Evolutionary conservation across 1,284 basidiomycete species (phyloP), one percentile per base, ranked within the genome.

Genomic region (Cystobasidium sp.): DNA sequence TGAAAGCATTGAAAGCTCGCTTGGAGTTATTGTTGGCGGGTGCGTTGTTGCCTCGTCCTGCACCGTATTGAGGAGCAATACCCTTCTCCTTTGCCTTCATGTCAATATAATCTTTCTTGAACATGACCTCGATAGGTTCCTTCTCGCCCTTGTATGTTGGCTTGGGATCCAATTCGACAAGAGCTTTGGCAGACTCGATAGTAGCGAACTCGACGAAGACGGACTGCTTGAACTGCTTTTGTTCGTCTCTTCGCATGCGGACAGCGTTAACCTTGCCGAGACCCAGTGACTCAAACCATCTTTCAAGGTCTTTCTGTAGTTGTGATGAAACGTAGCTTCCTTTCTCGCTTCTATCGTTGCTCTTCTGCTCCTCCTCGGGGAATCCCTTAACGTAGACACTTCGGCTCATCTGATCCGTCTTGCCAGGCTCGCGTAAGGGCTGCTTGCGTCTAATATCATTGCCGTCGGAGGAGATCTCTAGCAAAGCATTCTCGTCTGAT

Each of bases 61-160:
- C 39, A 85, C 87, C 81, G 88, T 89, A 74, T 88, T 90, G 51
- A 84, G 89, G 81, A 76, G 84, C 82, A 72, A 86, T 84, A 52
- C 94, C 94, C 84, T 97, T 97, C 84, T 97, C 95, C 84, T 93
- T 91, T 84, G 95, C 92, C 85, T 98, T 99, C 93, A 95, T 96
- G 78, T 93, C 88, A 80, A 94, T 93, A 83, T 98, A 99, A 7
- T 86, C 93, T 77, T 91, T 90, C 91, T 97, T 97, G 79, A 90
- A 86, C 94, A 97, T 97, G 80, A 87, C 88, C 58, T 91, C 80
- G 53, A 98, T 86, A 78, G 92, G 89, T 49, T 80, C 77, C 24
- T 81, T 82, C 61, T 87, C 85, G 24, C 87, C 90, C 14, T 90
- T 85, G 86, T 88, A 96, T 41, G 88, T 85, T 3, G 91, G 93